Percentiles rank a stretch among this genome's conserved stretches.
Conservation (phyloP, 169 alveolate genomes). For the Plasmodium ovale region DNA sequence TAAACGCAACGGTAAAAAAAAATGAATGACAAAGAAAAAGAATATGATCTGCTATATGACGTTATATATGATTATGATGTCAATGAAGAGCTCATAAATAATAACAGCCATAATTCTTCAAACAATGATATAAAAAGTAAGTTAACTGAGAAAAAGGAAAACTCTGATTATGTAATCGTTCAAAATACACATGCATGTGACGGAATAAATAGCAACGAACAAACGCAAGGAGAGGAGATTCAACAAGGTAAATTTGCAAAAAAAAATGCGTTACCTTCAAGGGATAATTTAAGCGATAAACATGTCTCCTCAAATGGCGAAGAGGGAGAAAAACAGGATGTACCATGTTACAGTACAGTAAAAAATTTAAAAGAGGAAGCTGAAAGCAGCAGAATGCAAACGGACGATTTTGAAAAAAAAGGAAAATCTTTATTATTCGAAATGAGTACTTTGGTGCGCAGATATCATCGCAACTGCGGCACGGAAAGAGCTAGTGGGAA, state of each 20-base stretch:
- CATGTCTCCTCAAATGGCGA: not conserved
- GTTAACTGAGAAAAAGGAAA: conserved; percentile 10
- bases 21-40: conserved; percentile 61
- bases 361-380: not conserved
- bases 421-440: not conserved
- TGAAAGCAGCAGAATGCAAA: not conserved
- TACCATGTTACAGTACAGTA: not conserved
- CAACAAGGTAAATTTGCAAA: not conserved
- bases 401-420: not conserved
- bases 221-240: not conserved
- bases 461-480: not conserved
- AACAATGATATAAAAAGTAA: conserved; percentile 14
- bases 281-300: not conserved
- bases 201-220: not conserved
- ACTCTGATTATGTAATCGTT: not conserved
- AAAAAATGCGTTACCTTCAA: not conserved
- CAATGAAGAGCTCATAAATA: conserved; percentile 32
- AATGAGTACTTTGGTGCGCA: not conserved
- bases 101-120: not conserved
- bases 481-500: not conserved
- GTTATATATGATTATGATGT: conserved; percentile 61
- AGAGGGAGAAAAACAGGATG: not conserved
- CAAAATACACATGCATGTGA: not conserved
- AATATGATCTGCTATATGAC: conserved; percentile 66
- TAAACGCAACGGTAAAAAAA: conserved; percentile 12